Evolutionary conservation across 2,329 filamentous ascomycete species (phyloP).

Genomic region (Allantophomopsis lycopodina): DNA sequence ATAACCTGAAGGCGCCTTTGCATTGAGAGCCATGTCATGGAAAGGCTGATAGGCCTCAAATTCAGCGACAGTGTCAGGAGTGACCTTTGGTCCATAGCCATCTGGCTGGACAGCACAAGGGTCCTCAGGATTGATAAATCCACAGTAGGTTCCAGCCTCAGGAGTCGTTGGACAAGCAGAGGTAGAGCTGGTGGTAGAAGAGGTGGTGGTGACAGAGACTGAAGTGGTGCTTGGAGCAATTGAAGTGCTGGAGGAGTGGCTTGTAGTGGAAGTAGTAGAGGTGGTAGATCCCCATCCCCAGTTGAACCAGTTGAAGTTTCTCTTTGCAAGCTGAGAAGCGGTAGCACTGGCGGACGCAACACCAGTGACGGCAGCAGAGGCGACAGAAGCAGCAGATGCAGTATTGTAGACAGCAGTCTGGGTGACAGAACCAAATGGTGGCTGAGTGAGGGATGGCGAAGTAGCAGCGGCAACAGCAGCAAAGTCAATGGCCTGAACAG

Average conservation of each 20-base stretch:
- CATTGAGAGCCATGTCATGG: slow-evolving; percentile 5
- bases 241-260: too few relatives aligned
- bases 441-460: slow-evolving; percentile 2
- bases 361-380: slow-evolving; percentile 8
- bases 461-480: slow-evolving; percentile 5
- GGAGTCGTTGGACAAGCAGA: too few relatives aligned
- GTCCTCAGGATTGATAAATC: background rate
- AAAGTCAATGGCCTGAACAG: slow-evolving; percentile 4
- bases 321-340: slow-evolving; percentile 1
- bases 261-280: too few relatives aligned
- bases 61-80: background rate
- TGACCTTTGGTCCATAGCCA: background rate
- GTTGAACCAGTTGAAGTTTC: too few relatives aligned
- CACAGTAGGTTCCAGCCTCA: background rate
- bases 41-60: slow-evolving; percentile 2
- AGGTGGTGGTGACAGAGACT: too few relatives aligned
- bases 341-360: slow-evolving; percentile 6
- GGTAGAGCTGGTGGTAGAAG: too few relatives aligned
- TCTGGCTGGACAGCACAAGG: slow-evolving; percentile 10
- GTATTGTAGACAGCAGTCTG: slow-evolving; percentile 2
- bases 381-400: slow-evolving; percentile 6
- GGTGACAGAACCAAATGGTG: background rate
- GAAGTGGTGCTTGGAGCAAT: too few relatives aligned
- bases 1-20: slow-evolving; percentile 19
- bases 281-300: too few relatives aligned